phyloP scores from a whole-genome alignment of 2,329 filamentous ascomycete species.

The Penicillium sp. region DNA sequence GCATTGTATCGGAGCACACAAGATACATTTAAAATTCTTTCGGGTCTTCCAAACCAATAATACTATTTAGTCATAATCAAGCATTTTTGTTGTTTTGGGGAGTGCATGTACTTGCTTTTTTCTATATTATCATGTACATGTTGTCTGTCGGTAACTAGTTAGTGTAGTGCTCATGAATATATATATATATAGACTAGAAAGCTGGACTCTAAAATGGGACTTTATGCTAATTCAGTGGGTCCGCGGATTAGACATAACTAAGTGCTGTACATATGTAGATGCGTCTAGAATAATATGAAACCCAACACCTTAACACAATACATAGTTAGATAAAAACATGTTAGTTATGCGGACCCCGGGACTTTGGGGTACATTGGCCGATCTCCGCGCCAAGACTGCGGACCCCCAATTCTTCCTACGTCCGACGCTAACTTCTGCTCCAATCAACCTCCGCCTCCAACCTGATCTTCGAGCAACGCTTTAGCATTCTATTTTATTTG shows the following conservation, averaged over 20 bases:
- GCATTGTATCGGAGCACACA: not conserved
- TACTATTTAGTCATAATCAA: not conserved
- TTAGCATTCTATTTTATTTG: not conserved
- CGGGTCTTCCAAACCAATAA: no score
- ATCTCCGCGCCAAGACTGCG: slow-evolving; percentile 30
- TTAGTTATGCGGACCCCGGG: not conserved
- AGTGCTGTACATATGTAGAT: not conserved
- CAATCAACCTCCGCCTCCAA: slow-evolving; percentile 23
- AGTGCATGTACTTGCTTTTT: not conserved
- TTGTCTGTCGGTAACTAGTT: not conserved
- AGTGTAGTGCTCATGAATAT: not conserved
- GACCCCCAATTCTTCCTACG: slow-evolving; percentile 25
- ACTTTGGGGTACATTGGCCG: slow-evolving; percentile 44
- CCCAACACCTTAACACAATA: not conserved
- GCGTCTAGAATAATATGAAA: not conserved
- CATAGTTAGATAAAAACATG: not conserved
- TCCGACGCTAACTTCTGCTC: slow-evolving; percentile 19
- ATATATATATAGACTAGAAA: not conserved
- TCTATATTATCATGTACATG: not conserved
- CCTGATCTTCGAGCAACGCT: slow-evolving; percentile 1
- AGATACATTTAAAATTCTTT: no score
- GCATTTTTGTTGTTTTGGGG: not conserved
- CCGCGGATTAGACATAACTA: not conserved
- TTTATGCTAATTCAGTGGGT: not conserved
- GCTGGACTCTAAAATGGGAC: not conserved